phyloP scores from a whole-genome alignment of 495 filamentous ascomycete species.

The Ascodesmis nigricans region DNA sequence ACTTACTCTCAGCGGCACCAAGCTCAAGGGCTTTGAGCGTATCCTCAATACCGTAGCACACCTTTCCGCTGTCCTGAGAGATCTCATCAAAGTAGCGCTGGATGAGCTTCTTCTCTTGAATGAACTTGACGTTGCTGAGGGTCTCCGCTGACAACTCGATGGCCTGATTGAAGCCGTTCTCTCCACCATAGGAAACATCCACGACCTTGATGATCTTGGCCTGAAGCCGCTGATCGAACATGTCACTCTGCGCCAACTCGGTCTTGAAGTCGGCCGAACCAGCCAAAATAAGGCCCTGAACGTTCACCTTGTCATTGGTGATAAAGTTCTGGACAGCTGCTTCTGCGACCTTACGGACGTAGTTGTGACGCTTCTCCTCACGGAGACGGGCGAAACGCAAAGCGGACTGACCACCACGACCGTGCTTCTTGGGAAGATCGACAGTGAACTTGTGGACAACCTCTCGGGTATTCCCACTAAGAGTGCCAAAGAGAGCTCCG shows the following conservation, averaged over 20 bases:
- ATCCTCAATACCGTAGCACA: constrained; percentile 95
- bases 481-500: constrained; percentile 83
- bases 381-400: constrained; percentile 97
- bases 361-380: constrained; percentile 99
- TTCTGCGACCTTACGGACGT: constrained; percentile 95
- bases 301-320: constrained; percentile 92
- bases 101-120: constrained; percentile 99
- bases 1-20: constrained; percentile 61
- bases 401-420: constrained; percentile 96
- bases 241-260: constrained; percentile 87
- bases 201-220: constrained; percentile 97
- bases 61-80: constrained; percentile 79
- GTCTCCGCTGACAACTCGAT: constrained; percentile 90
- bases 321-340: constrained; percentile 96
- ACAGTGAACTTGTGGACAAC: constrained; percentile 94
- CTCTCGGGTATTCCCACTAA: constrained; percentile 90
- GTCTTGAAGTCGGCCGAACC: constrained; percentile 99
- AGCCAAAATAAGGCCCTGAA: constrained; percentile 78
- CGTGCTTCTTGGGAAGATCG: constrained; percentile 97
- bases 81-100: constrained; percentile 98
- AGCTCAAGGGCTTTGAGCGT: constrained; percentile 94
- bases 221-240: constrained; percentile 82
- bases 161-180: constrained; percentile 98
- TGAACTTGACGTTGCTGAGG: constrained; percentile 97
- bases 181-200: constrained; percentile 93